Percentiles rank a stretch among this genome's conserved stretches.
phyloP scores from a whole-genome alignment of 257 asterid species.

The Jacaranda copaia region DNA sequence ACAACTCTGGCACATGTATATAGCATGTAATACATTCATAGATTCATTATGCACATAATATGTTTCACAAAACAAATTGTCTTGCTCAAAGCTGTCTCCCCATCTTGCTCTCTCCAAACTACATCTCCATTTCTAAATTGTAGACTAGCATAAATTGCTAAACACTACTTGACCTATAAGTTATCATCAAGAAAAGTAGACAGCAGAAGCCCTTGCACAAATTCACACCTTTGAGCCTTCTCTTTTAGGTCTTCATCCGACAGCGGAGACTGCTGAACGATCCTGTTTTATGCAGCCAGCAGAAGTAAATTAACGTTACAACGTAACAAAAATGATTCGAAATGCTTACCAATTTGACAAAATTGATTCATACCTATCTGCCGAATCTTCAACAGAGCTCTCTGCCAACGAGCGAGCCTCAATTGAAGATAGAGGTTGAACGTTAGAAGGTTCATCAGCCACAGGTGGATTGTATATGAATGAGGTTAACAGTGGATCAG shows the following conservation, averaged over 20 bases:
- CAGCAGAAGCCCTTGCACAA: conserved; percentile 70
- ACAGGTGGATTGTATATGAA: conserved; percentile 66
- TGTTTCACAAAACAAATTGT: conserved; percentile 28
- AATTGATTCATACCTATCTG: conserved; percentile 60
- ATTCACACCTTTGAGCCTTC: conserved; percentile 65
- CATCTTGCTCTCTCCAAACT: conserved; percentile 33
- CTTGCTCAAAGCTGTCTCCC: conserved; percentile 22
- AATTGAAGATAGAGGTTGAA: conserved; percentile 46
- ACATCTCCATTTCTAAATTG: conserved; percentile 32
- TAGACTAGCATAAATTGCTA: conserved; percentile 1
- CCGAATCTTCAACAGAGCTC: conserved; percentile 41
- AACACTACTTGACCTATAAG: conserved; percentile 39
- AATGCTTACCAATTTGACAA: not conserved
- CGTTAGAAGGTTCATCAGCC: conserved; percentile 48
- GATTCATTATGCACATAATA: conserved; percentile 28
- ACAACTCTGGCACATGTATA: not conserved
- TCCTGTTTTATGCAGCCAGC: conserved; percentile 39
- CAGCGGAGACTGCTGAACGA: conserved; percentile 39
- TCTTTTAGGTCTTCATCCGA: conserved; percentile 80
- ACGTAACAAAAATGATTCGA: not conserved
- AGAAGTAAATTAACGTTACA: not conserved
- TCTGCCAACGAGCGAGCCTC: conserved; percentile 45
- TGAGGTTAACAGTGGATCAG: conserved; percentile 74
- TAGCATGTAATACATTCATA: conserved; percentile 14
- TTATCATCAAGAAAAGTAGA: conserved; percentile 71